Conservation (phyloP, 2,329 filamentous ascomycete species). For the Malbranchea zuffiana region DNA sequence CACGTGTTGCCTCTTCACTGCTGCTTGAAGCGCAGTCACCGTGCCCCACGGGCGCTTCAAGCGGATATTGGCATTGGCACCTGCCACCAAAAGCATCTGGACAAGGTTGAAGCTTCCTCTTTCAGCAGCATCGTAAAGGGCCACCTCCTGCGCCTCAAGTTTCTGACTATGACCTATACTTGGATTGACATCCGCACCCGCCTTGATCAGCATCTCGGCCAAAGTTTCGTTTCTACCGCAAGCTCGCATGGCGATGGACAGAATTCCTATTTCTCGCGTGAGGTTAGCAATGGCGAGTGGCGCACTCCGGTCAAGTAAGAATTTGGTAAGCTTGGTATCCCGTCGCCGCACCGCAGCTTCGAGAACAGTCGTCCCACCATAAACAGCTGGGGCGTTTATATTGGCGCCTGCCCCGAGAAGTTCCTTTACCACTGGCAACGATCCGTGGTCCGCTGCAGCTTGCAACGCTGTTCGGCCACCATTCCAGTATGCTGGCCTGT, state of each 20-base stretch:
- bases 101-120: slow-evolving; percentile 10
- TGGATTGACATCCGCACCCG: slow-evolving; percentile 9
- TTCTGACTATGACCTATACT: not conserved
- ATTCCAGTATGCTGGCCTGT: not conserved
- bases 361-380: slow-evolving; percentile 2
- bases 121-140: slow-evolving; percentile 12
- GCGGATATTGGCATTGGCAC: slow-evolving; percentile 11
- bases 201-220: slow-evolving; percentile 4
- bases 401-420: not conserved
- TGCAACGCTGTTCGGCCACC: slow-evolving; percentile 1
- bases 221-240: slow-evolving; percentile 6
- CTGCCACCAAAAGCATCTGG: slow-evolving; percentile 12
- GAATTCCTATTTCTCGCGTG: slow-evolving; percentile 7
- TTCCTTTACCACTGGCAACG: not conserved
- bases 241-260: not conserved
- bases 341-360: slow-evolving; percentile 9
- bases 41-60: slow-evolving; percentile 2
- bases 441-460: not conserved
- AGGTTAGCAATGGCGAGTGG: not conserved
- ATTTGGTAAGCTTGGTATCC: slow-evolving; percentile 8
- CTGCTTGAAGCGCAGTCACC: slow-evolving; percentile 1
- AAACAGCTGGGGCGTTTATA: not conserved
- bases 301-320: slow-evolving; percentile 8
- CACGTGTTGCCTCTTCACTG: not conserved
- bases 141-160: not conserved